These are phyloP conservation scores for Penicillium alfredii DNA, from an alignment of 495 filamentous ascomycete genomes.

Conservation along the genomic window DNA sequence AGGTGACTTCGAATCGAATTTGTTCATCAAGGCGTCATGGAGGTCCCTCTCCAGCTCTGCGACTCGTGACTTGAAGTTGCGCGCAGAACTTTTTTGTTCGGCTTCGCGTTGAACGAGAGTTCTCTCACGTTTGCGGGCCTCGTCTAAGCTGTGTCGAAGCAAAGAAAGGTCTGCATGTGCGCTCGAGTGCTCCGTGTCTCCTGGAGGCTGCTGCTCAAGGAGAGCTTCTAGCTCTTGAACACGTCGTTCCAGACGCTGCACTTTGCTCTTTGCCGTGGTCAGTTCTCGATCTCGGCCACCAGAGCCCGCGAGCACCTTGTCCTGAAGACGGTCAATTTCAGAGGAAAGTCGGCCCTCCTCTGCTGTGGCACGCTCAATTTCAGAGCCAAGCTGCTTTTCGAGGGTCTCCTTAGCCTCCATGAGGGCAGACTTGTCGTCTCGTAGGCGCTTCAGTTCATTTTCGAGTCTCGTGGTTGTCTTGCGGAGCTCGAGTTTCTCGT, in stretches of 20 bases:
- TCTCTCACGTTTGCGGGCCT: slow-evolving; percentile 57
- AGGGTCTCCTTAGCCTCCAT: slow-evolving; percentile 46
- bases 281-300: slow-evolving; percentile 45
- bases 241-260: slow-evolving; percentile 54
- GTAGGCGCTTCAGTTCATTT: slow-evolving; percentile 51
- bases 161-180: slow-evolving; percentile 52
- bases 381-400: slow-evolving; percentile 49
- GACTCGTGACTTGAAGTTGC: slow-evolving; percentile 50
- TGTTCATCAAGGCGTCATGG: slow-evolving; percentile 47
- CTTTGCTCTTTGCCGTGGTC: slow-evolving; percentile 45
- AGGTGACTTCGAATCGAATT: slow-evolving; percentile 39
- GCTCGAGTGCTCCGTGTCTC: slow-evolving; percentile 31
- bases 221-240: slow-evolving; percentile 53
- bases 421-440: slow-evolving; percentile 50
- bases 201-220: slow-evolving; percentile 37
- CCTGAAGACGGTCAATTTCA: slow-evolving; percentile 54
- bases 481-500: slow-evolving; percentile 57
- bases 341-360: slow-evolving; percentile 53
- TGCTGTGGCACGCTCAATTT: slow-evolving; percentile 49
- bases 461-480: slow-evolving; percentile 54
- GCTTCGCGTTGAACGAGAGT: slow-evolving; percentile 58
- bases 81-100: slow-evolving; percentile 49
- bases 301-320: slow-evolving; percentile 35
- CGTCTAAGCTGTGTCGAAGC: slow-evolving; percentile 54
- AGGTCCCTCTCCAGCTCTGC: slow-evolving; percentile 51